phyloP scores from a whole-genome alignment of 208 protist species.

The Phytomonas sp. region DNA sequence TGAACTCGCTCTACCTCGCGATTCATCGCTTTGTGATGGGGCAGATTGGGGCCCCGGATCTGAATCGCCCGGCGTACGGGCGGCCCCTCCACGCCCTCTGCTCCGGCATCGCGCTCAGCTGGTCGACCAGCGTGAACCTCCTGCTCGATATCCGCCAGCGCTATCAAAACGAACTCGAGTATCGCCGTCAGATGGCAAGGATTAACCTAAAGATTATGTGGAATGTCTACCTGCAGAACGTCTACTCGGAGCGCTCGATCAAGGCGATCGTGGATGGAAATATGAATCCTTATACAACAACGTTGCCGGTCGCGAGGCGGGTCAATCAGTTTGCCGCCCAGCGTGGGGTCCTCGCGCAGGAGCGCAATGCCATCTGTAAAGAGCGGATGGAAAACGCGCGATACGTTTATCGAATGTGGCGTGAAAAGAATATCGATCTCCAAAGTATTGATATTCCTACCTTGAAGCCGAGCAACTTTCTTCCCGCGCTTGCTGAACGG shows the following conservation, averaged over 20 bases:
- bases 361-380: slow-evolving; percentile 31
- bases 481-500: not conserved
- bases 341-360: slow-evolving; percentile 30
- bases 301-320: slow-evolving; percentile 41
- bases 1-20: slow-evolving; percentile 58
- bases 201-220: slow-evolving; percentile 46
- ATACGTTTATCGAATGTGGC: slow-evolving; percentile 74
- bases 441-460: not conserved
- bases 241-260: slow-evolving; percentile 52
- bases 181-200: slow-evolving; percentile 34
- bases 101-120: slow-evolving; percentile 42
- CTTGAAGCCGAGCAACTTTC: not conserved
- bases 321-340: slow-evolving; percentile 56
- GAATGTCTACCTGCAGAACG: slow-evolving; percentile 60
- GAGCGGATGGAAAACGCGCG: slow-evolving; percentile 71
- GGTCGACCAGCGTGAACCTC: slow-evolving; percentile 40
- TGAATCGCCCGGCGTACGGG: slow-evolving; percentile 38
- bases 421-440: slow-evolving; percentile 66
- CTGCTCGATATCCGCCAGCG: slow-evolving; percentile 51
- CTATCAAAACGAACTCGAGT: slow-evolving; percentile 44
- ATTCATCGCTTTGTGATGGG: slow-evolving; percentile 52
- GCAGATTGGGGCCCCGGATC: slow-evolving; percentile 32
- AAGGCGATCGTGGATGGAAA: slow-evolving; percentile 40
- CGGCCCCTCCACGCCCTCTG: slow-evolving; percentile 43
- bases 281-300: slow-evolving; percentile 54